Percentiles rank a stretch among this genome's conserved stretches.
phyloP scores from a whole-genome alignment of 108 stramenopile species.

The Stephanodiscus triporus region DNA sequence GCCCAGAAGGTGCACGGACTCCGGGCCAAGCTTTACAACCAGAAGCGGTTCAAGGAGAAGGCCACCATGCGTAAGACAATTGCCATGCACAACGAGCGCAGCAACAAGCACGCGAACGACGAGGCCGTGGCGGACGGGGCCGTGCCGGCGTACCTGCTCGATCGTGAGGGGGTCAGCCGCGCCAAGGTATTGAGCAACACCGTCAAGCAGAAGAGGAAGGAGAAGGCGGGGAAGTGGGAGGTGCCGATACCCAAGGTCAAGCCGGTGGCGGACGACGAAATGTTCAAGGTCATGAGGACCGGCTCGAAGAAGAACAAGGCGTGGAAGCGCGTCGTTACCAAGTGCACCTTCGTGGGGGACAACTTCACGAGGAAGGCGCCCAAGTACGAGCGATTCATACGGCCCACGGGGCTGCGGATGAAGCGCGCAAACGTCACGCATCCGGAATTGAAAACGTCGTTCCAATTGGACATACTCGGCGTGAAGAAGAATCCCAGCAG shows the following conservation, averaged over 20 bases:
- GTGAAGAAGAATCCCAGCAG: slow-evolving; percentile 99
- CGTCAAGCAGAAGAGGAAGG: slow-evolving; percentile 99
- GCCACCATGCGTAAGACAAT: slow-evolving; percentile 99
- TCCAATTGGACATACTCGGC: slow-evolving; percentile 97
- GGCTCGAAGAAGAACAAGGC: slow-evolving; percentile 94
- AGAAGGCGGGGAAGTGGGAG: slow-evolving; percentile 99
- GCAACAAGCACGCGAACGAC: slow-evolving; percentile 95
- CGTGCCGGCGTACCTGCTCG: slow-evolving; percentile 97
- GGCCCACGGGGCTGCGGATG: slow-evolving; percentile 96
- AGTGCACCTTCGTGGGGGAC: slow-evolving; percentile 98
- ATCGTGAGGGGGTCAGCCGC: slow-evolving; percentile 96
- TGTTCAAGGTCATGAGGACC: slow-evolving; percentile 95
- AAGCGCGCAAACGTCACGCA: slow-evolving; percentile 99
- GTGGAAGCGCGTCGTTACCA: slow-evolving; percentile 99
- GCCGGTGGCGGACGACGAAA: slow-evolving; percentile 99
- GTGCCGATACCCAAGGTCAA: slow-evolving; percentile 99
- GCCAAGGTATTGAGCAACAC: slow-evolving; percentile 98
- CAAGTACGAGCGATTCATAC: slow-evolving; percentile 99
- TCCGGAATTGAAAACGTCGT: slow-evolving; percentile 99
- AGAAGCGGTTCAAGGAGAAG: slow-evolving; percentile 99
- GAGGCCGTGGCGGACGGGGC: slow-evolving; percentile 95
- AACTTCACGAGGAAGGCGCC: slow-evolving; percentile 98
- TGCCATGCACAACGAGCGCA: slow-evolving; percentile 96
- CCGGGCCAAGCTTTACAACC: slow-evolving; percentile 96
- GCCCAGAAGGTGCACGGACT: slow-evolving; percentile 98